Conservation (phyloP, 345 rosid species). For the Mangifera indica region DNA sequence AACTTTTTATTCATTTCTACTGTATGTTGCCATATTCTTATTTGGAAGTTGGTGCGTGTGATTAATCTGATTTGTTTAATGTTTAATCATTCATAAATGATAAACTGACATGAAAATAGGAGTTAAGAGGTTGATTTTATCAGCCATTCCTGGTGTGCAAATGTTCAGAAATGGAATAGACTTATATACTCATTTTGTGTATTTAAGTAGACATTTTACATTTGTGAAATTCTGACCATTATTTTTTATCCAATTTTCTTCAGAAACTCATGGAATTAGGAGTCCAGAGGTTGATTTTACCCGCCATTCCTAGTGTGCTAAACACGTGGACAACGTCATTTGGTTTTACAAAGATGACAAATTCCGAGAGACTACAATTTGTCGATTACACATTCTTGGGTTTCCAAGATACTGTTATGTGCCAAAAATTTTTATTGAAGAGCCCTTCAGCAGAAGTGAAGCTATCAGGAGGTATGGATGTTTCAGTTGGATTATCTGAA, state of each 20-base stretch:
- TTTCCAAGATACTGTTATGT: constrained; percentile 66
- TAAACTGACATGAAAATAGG: too few species aligned
- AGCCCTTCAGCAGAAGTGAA: constrained; percentile 21
- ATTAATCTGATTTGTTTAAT: background rate
- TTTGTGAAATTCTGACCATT: background rate
- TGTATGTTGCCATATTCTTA: background rate
- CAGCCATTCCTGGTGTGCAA: background rate
- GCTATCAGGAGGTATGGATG: constrained; percentile 5
- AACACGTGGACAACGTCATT: constrained; percentile 72
- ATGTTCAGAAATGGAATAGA: background rate
- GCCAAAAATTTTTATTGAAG: constrained; percentile 52
- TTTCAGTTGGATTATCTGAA: background rate
- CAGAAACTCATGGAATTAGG: constrained; percentile 66
- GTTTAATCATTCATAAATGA: too few species aligned
- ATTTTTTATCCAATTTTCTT: constrained; percentile 14
- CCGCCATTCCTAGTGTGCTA: constrained; percentile 65
- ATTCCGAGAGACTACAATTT: constrained; percentile 48
- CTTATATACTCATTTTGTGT: background rate
- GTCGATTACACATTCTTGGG: constrained; percentile 57
- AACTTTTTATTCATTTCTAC: background rate
- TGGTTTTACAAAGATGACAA: constrained; percentile 65
- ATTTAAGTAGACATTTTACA: background rate
- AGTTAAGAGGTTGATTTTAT: too few species aligned
- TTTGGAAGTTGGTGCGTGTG: background rate
- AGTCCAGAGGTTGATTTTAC: constrained; percentile 68